A percentile compares a stretch with the other conserved stretches of the same genome.
Evolutionary conservation across 768 basidiomycete genomes (phyloP).

Genomic region (Boletus eberwhitei): DNA sequence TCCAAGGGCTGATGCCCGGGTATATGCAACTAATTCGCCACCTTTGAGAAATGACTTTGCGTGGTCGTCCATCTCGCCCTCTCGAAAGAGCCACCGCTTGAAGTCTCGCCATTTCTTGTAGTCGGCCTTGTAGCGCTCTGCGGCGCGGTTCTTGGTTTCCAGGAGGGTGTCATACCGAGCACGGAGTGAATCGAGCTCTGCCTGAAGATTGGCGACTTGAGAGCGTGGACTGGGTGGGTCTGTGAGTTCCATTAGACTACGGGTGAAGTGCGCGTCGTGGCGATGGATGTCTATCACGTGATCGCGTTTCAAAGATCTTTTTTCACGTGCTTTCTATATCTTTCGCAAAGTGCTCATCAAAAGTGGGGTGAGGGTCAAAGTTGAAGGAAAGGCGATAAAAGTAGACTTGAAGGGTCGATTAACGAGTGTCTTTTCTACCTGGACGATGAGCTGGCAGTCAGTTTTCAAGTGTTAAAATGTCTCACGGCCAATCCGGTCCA

Average conservation of each 20-base stretch:
- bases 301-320: conserved; percentile 1
- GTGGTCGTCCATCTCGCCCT: conserved; percentile 31
- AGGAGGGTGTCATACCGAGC: conserved; percentile 44
- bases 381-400: too few species aligned
- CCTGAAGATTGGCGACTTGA: conserved; percentile 22
- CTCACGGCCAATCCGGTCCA: not conserved
- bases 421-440: not conserved
- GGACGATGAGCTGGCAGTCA: not conserved
- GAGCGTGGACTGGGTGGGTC: conserved; percentile 4
- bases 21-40: conserved; percentile 28
- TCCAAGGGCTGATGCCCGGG: conserved; percentile 20
- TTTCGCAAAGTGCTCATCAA: too few species aligned
- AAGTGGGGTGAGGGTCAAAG: too few species aligned
- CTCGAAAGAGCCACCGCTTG: conserved; percentile 41
- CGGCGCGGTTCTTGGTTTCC: conserved; percentile 42
- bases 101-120: conserved; percentile 51
- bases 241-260: conserved; percentile 1
- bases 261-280: not conserved
- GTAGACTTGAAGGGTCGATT: too few species aligned
- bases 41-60: conserved; percentile 25
- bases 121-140: conserved; percentile 47
- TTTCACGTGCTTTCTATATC: too few species aligned
- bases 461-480: conserved; percentile 3
- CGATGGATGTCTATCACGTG: conserved; percentile 17
- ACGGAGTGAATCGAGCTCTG: conserved; percentile 36